Evolutionary conservation across 2,329 filamentous ascomycete genomes (phyloP), one percentile per base, ranked within the genome.

Genomic region (Aspergillus quadrilineatus): DNA sequence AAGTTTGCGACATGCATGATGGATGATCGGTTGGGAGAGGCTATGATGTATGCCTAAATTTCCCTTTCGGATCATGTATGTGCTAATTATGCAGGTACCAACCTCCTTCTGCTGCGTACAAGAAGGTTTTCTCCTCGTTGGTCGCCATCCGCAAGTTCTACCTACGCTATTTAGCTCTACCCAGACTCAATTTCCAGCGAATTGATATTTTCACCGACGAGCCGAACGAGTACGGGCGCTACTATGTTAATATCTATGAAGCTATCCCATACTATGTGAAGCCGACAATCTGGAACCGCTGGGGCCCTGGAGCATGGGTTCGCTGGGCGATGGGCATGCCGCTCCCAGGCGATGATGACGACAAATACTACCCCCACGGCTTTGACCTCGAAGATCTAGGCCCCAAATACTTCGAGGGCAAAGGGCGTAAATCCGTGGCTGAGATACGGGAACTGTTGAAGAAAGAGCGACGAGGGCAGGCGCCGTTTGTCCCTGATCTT

Each of bases 191-290:
- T 47, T 73, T 64, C 62, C 70, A 66, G 57, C 77, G 62, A 55
- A 68, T 56, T 67, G 73, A 64, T 57, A 60, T 68, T 3, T 68
- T 85, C 45, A 72, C 73, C 1, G 75, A 81, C 2, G 60, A 75
- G 1, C 75, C 81, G 0, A 82, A 89, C 8, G 71, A 78, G 29
- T 80, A 82, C 0, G 84, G 83, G 1, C 80, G 82, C 2, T 79
- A 85, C 61, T 75, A 79, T 49, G 69, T 74, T 63, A 65, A 75
- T 0, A 61, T 75, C 29, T 89, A 84, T 67, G 77, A 85, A 28
- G 81, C 83, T 22, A 80, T 85, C 47, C 88, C 88, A 1, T 89
- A 82, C 74, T 90, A 89, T 69, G 77, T 82, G 22, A 76, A 80
- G 57, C 78, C 79, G 28, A 87, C 82, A 0, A 67, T 82, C 28